These are phyloP conservation scores for Cystofilobasidium ferigula DNA, from an alignment of 768 basidiomycete species.

Conservation along the genomic window DNA sequence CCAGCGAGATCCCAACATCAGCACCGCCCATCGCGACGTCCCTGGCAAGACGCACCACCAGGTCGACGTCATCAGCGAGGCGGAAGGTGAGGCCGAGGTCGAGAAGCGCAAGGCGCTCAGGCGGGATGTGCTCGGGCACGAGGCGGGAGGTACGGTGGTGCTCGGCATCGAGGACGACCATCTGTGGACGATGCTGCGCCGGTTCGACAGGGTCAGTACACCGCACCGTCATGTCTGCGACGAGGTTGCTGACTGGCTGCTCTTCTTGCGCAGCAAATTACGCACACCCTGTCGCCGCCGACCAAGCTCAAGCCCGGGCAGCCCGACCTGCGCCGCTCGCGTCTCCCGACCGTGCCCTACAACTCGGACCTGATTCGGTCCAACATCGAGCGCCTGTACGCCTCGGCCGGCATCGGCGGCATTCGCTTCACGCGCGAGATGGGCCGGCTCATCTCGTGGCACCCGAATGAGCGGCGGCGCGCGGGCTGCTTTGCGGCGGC, in stretches of 20 bases:
- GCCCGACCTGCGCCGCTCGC: slow-evolving; percentile 40
- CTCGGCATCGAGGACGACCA: slow-evolving; percentile 40
- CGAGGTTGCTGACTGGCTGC: too few species aligned
- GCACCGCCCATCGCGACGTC: neutral
- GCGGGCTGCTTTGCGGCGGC: slow-evolving; percentile 35
- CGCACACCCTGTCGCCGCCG: slow-evolving; percentile 39
- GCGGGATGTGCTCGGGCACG: slow-evolving; percentile 35
- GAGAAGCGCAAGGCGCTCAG: slow-evolving; percentile 40
- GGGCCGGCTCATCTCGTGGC: slow-evolving; percentile 38
- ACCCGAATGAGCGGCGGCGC: slow-evolving; percentile 34
- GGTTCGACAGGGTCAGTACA: slow-evolving; percentile 39
- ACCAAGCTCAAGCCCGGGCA: slow-evolving; percentile 36
- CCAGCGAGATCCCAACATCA: neutral
- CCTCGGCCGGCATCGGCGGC: slow-evolving; percentile 36
- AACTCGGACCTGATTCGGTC: slow-evolving; percentile 39
- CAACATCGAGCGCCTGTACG: slow-evolving; percentile 39
- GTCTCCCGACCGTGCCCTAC: slow-evolving; percentile 39
- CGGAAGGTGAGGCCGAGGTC: slow-evolving; percentile 28
- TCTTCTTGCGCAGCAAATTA: slow-evolving; percentile 35
- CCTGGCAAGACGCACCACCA: slow-evolving; percentile 3
- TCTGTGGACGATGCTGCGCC: slow-evolving; percentile 37
- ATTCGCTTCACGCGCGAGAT: slow-evolving; percentile 36
- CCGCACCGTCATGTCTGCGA: too few species aligned
- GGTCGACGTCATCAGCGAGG: neutral
- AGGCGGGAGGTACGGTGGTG: slow-evolving; percentile 36